phyloP scores from a whole-genome alignment of 2,329 filamentous ascomycete genomes.

The Lasiodiplodia sp. region DNA sequence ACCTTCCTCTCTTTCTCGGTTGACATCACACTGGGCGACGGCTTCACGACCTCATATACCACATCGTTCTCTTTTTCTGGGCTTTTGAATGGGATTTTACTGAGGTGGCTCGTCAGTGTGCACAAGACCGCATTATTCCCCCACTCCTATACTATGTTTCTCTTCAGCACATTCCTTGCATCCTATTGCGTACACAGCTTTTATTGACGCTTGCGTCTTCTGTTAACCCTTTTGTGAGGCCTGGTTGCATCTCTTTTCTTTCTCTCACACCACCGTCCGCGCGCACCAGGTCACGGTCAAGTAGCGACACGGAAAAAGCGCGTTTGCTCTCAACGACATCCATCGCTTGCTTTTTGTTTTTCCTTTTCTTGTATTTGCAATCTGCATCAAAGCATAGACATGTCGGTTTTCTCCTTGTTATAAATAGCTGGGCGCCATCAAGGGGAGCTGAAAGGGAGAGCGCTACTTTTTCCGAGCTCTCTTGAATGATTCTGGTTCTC shows the following conservation, averaged over 20 bases:
- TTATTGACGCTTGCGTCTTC: slow-evolving; percentile 26
- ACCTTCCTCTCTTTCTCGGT: slow-evolving; percentile 19
- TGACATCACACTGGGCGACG: slow-evolving; percentile 18
- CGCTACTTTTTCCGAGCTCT: not conserved
- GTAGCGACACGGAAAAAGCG: slow-evolving; percentile 4
- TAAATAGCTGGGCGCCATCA: not conserved
- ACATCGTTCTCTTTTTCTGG: slow-evolving; percentile 12
- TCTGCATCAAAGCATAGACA: slow-evolving; percentile 19
- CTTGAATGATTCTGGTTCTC: not conserved
- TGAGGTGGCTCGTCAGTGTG: slow-evolving; percentile 24
- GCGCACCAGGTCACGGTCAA: slow-evolving; percentile 5
- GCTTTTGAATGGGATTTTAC: slow-evolving; percentile 6
- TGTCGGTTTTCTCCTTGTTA: not conserved
- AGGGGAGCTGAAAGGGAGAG: not conserved
- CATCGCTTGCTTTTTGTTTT: slow-evolving; percentile 15
- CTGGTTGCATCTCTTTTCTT: slow-evolving; percentile 16
- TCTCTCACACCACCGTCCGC: not conserved
- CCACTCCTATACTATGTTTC: not conserved
- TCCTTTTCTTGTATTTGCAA: not conserved
- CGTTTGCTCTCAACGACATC: slow-evolving; percentile 5
- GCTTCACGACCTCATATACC: slow-evolving; percentile 24
- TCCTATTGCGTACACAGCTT: slow-evolving; percentile 23
- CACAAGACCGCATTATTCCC: slow-evolving; percentile 11
- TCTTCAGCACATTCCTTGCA: slow-evolving; percentile 24
- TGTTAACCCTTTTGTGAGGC: not conserved